A percentile compares a stretch with the other conserved stretches of the same genome.
Conservation (phyloP, 306 rosid species). For the Clitoria ternatea region DNA sequence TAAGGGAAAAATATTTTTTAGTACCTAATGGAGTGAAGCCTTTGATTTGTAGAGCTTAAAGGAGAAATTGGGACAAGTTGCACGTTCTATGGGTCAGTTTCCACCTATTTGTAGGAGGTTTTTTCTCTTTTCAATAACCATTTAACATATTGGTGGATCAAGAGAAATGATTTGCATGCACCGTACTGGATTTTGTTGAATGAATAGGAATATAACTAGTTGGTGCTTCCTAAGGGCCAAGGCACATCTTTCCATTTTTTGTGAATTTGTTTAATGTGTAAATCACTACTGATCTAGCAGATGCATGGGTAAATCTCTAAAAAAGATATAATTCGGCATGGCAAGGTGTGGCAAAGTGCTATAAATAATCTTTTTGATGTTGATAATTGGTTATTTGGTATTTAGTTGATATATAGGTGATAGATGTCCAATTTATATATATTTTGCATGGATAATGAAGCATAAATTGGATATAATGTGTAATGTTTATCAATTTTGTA, state of each 20-base stretch:
- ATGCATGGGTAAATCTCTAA: constrained; percentile 1
- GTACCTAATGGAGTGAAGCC: not conserved
- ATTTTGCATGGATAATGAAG: too few relatives aligned
- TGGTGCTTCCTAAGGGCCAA: not conserved
- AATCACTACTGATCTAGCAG: constrained; percentile 9
- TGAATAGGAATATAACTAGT: constrained; percentile 5
- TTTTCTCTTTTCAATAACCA: not conserved
- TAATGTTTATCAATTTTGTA: too few relatives aligned
- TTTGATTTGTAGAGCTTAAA: constrained; percentile 48
- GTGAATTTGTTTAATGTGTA: not conserved
- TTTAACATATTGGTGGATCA: constrained; percentile 17
- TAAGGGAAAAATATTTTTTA: not conserved
- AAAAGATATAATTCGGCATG: too few relatives aligned
- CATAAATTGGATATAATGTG: too few relatives aligned
- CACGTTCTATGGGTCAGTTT: constrained; percentile 57
- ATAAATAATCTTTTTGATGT: too few relatives aligned
- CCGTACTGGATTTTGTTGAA: not conserved
- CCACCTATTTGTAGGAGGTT: constrained; percentile 48
- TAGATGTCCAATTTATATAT: too few relatives aligned
- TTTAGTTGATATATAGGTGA: too few relatives aligned
- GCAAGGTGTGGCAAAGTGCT: too few relatives aligned
- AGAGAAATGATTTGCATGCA: constrained; percentile 15
- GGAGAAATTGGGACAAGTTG: constrained; percentile 72
- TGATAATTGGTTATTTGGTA: too few relatives aligned
- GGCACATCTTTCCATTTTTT: not conserved